These are phyloP conservation scores for Medicago ruthenica DNA, from an alignment of 306 rosid species.

Conservation along the genomic window DNA sequence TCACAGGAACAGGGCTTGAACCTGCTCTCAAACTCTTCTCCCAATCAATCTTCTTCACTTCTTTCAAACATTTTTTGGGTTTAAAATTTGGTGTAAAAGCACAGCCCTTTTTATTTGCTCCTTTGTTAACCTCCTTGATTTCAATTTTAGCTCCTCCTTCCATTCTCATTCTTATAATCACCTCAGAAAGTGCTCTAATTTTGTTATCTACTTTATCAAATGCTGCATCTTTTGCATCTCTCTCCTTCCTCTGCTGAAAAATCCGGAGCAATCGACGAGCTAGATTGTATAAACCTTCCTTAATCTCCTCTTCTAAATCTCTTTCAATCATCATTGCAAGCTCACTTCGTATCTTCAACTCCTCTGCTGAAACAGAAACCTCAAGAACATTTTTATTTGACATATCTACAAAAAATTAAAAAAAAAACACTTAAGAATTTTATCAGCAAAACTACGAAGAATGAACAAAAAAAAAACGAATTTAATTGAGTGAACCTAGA, in stretches of 20 bases:
- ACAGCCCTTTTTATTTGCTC: constrained; percentile 34
- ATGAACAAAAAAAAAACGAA: background rate
- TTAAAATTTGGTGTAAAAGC: constrained; percentile 7
- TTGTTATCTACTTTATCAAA: background rate
- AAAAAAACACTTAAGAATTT: constrained; percentile 3
- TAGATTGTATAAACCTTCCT: constrained; percentile 62
- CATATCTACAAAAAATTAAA: constrained; percentile 41
- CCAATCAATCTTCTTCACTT: constrained; percentile 66
- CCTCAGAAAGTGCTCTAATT: constrained; percentile 54
- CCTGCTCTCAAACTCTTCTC: constrained; percentile 52
- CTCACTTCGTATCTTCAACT: constrained; percentile 65
- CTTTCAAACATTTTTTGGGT: constrained; percentile 27
- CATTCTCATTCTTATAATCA: constrained; percentile 65
- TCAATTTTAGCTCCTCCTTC: constrained; percentile 67
- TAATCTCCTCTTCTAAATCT: constrained; percentile 74
- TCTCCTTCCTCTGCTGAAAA: constrained; percentile 56
- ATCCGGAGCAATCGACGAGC: constrained; percentile 68
- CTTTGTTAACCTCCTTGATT: constrained; percentile 60
- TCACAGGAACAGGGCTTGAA: constrained; percentile 40
- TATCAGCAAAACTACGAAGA: background rate
- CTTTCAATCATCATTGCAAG: constrained; percentile 69
- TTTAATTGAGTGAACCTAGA: constrained; percentile 34
- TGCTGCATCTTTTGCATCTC: constrained; percentile 13
- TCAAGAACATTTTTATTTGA: constrained; percentile 23
- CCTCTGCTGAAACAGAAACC: constrained; percentile 50